Conservation (phyloP, 2,329 filamentous ascomycete genomes). For the Ascochyta pisi region DNA sequence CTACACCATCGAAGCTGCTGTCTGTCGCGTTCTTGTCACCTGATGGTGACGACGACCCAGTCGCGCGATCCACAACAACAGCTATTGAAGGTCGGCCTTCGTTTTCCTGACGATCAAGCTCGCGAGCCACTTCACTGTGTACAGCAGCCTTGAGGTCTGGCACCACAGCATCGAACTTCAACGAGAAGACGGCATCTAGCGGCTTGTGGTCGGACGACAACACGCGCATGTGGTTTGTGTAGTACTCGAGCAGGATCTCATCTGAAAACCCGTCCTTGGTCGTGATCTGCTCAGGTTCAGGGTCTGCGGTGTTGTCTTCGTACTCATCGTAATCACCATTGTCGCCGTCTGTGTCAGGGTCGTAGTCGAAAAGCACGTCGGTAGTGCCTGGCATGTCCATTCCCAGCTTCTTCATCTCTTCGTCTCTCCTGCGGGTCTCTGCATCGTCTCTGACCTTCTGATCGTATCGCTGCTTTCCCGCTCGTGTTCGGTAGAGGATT, state of each 20-base stretch:
- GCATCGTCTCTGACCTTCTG: slow-evolving; percentile 68
- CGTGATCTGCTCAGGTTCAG: slow-evolving; percentile 57
- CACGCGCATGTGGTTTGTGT: slow-evolving; percentile 87
- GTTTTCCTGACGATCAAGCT: slow-evolving; percentile 90
- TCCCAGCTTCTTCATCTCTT: slow-evolving; percentile 83
- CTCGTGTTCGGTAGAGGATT: slow-evolving; percentile 82
- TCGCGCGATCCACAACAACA: slow-evolving; percentile 72
- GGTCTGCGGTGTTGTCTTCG: slow-evolving; percentile 45
- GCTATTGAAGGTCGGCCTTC: slow-evolving; percentile 84
- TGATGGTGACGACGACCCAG: slow-evolving; percentile 33
- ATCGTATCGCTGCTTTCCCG: slow-evolving; percentile 72
- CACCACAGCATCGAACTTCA: slow-evolving; percentile 87
- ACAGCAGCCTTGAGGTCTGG: slow-evolving; percentile 83
- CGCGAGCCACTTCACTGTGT: slow-evolving; percentile 83
- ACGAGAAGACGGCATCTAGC: slow-evolving; percentile 78
- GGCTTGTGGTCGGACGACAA: slow-evolving; percentile 97
- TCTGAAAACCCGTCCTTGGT: slow-evolving; percentile 67
- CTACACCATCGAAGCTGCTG: slow-evolving; percentile 63
- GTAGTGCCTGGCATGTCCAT: slow-evolving; percentile 76
- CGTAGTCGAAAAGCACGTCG: slow-evolving; percentile 89
- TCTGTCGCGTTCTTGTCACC: slow-evolving; percentile 44
- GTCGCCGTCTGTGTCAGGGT: slow-evolving; percentile 78
- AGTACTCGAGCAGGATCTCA: slow-evolving; percentile 67
- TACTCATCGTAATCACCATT: slow-evolving; percentile 51
- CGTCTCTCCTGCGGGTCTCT: slow-evolving; percentile 73